Evolutionary conservation across 2,329 filamentous ascomycete species (phyloP).

Genomic region (Trichoderma aggressivum): DNA sequence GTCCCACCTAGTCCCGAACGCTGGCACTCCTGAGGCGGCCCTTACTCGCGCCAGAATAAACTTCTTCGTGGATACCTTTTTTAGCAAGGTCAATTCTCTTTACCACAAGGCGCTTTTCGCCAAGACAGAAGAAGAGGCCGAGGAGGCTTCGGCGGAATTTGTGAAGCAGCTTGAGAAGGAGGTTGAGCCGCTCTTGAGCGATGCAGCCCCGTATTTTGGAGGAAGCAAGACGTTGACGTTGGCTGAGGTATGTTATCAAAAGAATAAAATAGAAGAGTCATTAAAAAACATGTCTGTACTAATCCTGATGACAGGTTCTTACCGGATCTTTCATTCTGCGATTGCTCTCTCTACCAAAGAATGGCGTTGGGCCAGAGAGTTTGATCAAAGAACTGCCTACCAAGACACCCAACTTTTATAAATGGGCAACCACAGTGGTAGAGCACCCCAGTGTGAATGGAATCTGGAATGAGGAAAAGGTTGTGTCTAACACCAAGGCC

Average conservation of each 20-base stretch:
- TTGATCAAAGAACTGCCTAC: constrained; percentile 46
- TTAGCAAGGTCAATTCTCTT: constrained; percentile 54
- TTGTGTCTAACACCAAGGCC: constrained; percentile 23
- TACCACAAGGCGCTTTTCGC: constrained; percentile 47
- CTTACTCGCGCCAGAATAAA: constrained; percentile 61
- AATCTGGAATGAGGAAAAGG: constrained; percentile 54
- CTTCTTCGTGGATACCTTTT: constrained; percentile 71
- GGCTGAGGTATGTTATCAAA: constrained; percentile 58
- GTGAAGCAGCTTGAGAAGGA: constrained; percentile 62
- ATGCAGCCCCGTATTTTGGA: constrained; percentile 59
- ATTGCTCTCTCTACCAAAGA: constrained; percentile 51
- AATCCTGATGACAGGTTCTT: constrained; percentile 45
- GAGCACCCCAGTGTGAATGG: constrained; percentile 63
- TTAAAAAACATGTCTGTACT: background rate
- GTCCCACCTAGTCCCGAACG: constrained; percentile 60
- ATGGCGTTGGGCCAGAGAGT: constrained; percentile 49
- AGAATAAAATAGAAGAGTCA: background rate
- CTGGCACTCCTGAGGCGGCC: constrained; percentile 50
- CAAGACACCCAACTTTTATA: constrained; percentile 62
- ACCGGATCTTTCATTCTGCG: constrained; percentile 66
- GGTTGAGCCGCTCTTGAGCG: constrained; percentile 64
- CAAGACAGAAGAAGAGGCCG: constrained; percentile 48
- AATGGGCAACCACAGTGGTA: constrained; percentile 61
- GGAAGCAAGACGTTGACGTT: constrained; percentile 64
- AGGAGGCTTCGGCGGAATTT: constrained; percentile 47